phyloP scores from a whole-genome alignment of 192 early-diverging fungal species.

The Diversispora eburnea region DNA sequence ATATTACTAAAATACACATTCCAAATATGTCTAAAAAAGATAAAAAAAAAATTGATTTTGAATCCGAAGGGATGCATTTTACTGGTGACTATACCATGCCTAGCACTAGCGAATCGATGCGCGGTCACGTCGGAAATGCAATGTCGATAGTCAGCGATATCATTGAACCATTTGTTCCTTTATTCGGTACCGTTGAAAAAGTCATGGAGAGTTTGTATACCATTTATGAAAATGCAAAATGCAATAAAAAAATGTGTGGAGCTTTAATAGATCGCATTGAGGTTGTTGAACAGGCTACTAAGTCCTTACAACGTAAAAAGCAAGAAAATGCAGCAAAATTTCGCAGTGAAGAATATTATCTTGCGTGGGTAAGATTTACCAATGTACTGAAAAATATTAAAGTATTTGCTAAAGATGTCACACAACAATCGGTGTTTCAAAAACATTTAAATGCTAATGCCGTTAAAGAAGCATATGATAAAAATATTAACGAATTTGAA shows the following conservation, averaged over 20 bases:
- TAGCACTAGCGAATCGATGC: no score
- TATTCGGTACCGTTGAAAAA: background rate
- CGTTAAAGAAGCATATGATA: background rate
- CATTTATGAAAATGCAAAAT: conserved; percentile 7
- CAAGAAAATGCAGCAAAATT: background rate
- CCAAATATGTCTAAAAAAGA: no score
- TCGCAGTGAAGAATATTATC: background rate
- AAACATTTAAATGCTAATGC: conserved; percentile 9
- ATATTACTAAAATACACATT: no score
- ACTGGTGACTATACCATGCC: no score
- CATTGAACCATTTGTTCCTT: background rate
- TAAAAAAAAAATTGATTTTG: no score
- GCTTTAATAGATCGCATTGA: conserved; percentile 7
- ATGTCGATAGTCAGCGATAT: background rate
- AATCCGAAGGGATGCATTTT: no score
- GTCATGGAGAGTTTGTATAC: background rate
- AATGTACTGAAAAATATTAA: conserved; percentile 10
- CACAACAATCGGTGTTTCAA: background rate
- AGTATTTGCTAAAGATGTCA: background rate
- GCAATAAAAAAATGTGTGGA: conserved; percentile 12
- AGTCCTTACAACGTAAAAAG: background rate
- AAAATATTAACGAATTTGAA: background rate
- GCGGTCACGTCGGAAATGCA: no score
- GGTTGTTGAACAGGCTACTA: background rate
- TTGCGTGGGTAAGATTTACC: background rate